These are phyloP conservation scores for Backusella circina DNA, from an alignment of 192 early-diverging fungal genomes.

Conservation along the genomic window DNA sequence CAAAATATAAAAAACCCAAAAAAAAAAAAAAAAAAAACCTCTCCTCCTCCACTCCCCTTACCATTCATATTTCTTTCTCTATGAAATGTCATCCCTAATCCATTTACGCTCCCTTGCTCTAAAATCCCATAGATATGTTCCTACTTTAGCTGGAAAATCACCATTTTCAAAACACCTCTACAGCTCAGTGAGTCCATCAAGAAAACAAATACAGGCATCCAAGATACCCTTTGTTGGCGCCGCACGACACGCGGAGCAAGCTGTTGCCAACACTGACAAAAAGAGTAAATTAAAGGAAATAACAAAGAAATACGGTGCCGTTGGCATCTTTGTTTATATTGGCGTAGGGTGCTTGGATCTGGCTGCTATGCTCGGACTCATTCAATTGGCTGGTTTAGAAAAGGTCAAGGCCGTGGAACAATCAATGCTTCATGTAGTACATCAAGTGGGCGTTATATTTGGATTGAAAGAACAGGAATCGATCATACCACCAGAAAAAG, in stretches of 20 bases:
- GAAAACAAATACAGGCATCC: not conserved
- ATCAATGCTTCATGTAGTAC: constrained; percentile 26
- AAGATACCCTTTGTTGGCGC: not conserved
- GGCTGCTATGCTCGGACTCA: constrained; percentile 38
- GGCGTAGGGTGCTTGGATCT: constrained; percentile 46
- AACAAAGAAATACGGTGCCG: constrained; percentile 44
- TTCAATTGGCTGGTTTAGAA: constrained; percentile 47
- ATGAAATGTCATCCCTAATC: not conserved
- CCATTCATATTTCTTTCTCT: not conserved
- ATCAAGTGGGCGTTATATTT: not conserved
- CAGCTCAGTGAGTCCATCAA: not conserved
- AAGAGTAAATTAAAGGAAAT: constrained; percentile 26
- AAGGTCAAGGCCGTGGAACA: constrained; percentile 45
- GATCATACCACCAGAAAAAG: not conserved
- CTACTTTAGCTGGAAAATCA: not conserved
- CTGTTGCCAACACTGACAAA: not conserved
- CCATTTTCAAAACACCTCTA: not conserved
- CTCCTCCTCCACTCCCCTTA: not conserved
- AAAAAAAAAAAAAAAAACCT: too few relatives aligned
- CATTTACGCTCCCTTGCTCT: not conserved
- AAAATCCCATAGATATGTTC: not conserved
- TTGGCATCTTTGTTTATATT: constrained; percentile 45
- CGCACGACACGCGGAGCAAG: not conserved
- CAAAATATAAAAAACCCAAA: not conserved
- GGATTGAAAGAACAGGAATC: not conserved